Percentiles rank a stretch among this genome's conserved stretches.
These are phyloP conservation scores for Bjerkandera adusta DNA, from an alignment of 1,284 basidiomycete genomes.

Conservation along the genomic window DNA sequence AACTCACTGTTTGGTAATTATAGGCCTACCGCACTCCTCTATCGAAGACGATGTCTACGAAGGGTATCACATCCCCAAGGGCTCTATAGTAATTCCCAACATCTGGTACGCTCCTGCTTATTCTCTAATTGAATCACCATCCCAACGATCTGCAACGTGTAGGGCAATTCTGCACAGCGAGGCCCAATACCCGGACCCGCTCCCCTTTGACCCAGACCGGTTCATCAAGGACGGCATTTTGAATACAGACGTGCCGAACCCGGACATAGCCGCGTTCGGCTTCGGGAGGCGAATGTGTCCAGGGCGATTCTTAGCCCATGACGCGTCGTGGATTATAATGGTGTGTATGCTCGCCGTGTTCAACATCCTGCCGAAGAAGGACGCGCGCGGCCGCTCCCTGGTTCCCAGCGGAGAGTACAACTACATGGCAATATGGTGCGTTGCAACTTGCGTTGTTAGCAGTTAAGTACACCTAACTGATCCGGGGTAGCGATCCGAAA, in stretches of 20 bases:
- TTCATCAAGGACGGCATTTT: slow-evolving; percentile 10
- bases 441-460: too few relatives aligned
- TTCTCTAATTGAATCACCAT: neutral
- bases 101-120: slow-evolving; percentile 14
- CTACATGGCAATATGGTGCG: too few relatives aligned
- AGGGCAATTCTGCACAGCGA: slow-evolving; percentile 19
- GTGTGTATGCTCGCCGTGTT: slow-evolving; percentile 23
- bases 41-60: slow-evolving; percentile 23
- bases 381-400: too few relatives aligned
- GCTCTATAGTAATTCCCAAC: slow-evolving; percentile 20
- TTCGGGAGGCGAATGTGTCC: slow-evolving; percentile 20
- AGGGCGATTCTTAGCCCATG: slow-evolving; percentile 24
- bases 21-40: slow-evolving; percentile 22
- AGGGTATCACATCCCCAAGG: slow-evolving; percentile 22
- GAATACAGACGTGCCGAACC: slow-evolving; percentile 14
- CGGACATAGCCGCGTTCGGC: slow-evolving; percentile 14
- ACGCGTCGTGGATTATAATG: slow-evolving; percentile 21
- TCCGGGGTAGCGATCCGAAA: too few relatives aligned
- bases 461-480: too few relatives aligned
- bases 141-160: neutral
- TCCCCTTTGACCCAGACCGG: slow-evolving; percentile 16
- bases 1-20: neutral
- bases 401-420: too few relatives aligned
- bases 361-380: too few relatives aligned
- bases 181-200: slow-evolving; percentile 15